Base-by-base conservation (phyloP, 1,284 basidiomycete species). In the Rhodotorula sp. region DNA sequence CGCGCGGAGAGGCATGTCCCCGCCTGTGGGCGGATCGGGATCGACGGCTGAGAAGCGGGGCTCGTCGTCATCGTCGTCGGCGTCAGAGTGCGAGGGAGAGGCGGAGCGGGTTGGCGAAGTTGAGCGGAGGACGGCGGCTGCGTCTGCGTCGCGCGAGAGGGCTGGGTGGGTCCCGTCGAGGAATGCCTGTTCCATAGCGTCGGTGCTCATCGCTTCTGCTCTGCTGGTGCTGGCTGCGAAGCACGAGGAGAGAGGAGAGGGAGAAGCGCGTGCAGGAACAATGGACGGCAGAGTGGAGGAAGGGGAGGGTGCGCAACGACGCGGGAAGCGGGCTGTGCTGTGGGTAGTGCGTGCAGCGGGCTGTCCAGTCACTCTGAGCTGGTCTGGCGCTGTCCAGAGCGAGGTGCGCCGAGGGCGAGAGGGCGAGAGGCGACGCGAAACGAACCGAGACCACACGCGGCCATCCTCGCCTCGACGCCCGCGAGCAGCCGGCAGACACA, bases 101-200 rank as follows among this genome's bases (percentile, higher is more conserved):
- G 57, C 55, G 7, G 60, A 62, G 17, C 48, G 64, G 21, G 21
- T 19, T 46, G 56, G 67, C 4, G 74, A 71, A 27, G 41, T n/a
- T 21, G 70, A 57, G n/a, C 73, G 67, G 45, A 74, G 65, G 17
- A 55, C 44, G 1, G 49, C 46, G 55, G 67, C 66, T 3, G 67
- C 64, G 10, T 64, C 46, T 25, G 69, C 73, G 59, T 72, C 58
- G 42, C 72, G 68, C 1, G 41, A 27, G n/a, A 76, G 56, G 17
- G 75, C 75, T 16, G 75, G 75, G 59, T 76, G 75, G 9, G 73
- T 72, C 8, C 75, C 75, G 57, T 76, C 73, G 58, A 76, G 58
- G 68, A 69, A 76, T 9, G 62, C 59, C 21, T 68, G 68, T 54
- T 76, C 75, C 44, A 67, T 61, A 7, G 13, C 14, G 54, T 68